phyloP scores from a whole-genome alignment of 768 basidiomycete genomes.

The Aureoboletus auriporus region DNA sequence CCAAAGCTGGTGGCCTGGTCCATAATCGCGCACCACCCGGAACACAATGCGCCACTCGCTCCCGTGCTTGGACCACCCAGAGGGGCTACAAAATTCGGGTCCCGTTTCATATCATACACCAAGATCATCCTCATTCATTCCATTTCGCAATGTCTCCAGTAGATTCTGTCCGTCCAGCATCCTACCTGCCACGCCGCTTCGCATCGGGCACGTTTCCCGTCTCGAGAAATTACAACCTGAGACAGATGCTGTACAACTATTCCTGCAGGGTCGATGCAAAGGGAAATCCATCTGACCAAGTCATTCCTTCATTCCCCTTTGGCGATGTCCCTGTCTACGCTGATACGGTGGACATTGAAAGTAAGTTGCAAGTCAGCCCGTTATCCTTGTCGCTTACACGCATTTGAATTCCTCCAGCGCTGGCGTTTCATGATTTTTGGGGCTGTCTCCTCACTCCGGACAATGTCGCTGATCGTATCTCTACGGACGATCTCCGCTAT shows the following conservation, averaged over 20 bases:
- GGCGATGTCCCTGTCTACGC: constrained; percentile 27
- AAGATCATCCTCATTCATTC: background rate
- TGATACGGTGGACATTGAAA: constrained; percentile 40
- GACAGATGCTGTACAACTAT: constrained; percentile 27
- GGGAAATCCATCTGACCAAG: constrained; percentile 13
- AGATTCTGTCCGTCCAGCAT: constrained; percentile 3
- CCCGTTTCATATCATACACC: background rate
- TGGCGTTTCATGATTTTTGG: constrained; percentile 32
- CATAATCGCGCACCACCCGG: background rate
- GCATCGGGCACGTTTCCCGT: constrained; percentile 28
- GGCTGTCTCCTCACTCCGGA: constrained; percentile 34
- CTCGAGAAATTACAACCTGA: constrained; percentile 20
- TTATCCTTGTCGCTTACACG: background rate
- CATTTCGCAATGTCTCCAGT: constrained; percentile 6
- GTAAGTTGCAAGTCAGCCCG: constrained; percentile 28
- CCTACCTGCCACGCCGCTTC: constrained; percentile 17
- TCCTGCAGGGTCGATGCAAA: background rate
- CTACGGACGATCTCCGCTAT: constrained; percentile 26
- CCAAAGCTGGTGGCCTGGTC: background rate
- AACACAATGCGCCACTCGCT: constrained; percentile 7
- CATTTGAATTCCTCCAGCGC: constrained; percentile 14
- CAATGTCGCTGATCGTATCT: constrained; percentile 24
- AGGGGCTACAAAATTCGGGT: constrained; percentile 13
- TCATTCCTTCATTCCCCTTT: constrained; percentile 34
- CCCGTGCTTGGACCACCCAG: constrained; percentile 5